These are phyloP conservation scores for Linnemannia elongata DNA, from an alignment of 192 early-diverging fungal species.

Conservation along the genomic window DNA sequence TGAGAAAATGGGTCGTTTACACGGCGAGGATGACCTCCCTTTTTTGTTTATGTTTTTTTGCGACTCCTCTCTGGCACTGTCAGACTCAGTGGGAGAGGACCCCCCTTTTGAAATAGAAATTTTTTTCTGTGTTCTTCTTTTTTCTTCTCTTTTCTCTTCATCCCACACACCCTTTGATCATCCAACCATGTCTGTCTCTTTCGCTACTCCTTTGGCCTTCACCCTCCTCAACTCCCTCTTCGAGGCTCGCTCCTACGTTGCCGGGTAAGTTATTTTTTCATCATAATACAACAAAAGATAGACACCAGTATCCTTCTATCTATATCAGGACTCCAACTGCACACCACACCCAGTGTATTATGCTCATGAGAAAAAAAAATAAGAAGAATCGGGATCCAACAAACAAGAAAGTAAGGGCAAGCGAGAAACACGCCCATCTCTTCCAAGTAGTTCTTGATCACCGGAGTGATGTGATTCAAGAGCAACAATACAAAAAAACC, in stretches of 20 bases:
- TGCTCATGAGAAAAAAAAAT: neutral
- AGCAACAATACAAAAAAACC: neutral
- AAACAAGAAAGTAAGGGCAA: neutral
- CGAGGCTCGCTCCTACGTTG: slow-evolving; percentile 82
- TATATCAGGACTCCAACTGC: neutral
- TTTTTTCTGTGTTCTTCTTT: slow-evolving; percentile 37
- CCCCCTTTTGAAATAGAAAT: slow-evolving; percentile 9
- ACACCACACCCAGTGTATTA: neutral
- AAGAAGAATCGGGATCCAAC: neutral
- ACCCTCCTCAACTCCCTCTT: slow-evolving; percentile 82
- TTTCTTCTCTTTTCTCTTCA: slow-evolving; percentile 22
- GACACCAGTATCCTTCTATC: neutral
- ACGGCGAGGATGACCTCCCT: neutral
- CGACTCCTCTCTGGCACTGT: neutral
- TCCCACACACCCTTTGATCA: slow-evolving; percentile 27
- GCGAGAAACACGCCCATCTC: neutral
- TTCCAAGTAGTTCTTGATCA: neutral
- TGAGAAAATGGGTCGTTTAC: neutral
- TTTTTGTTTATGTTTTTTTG: slow-evolving; percentile 22
- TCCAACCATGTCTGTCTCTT: slow-evolving; percentile 73
- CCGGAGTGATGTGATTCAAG: neutral
- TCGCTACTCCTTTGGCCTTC: slow-evolving; percentile 74
- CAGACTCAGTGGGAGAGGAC: neutral
- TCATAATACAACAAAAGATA: neutral
- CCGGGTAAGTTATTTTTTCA: slow-evolving; percentile 68